Evolutionary conservation across 441 rosid species (phyloP).

Genomic region (Pelargonium australe): DNA sequence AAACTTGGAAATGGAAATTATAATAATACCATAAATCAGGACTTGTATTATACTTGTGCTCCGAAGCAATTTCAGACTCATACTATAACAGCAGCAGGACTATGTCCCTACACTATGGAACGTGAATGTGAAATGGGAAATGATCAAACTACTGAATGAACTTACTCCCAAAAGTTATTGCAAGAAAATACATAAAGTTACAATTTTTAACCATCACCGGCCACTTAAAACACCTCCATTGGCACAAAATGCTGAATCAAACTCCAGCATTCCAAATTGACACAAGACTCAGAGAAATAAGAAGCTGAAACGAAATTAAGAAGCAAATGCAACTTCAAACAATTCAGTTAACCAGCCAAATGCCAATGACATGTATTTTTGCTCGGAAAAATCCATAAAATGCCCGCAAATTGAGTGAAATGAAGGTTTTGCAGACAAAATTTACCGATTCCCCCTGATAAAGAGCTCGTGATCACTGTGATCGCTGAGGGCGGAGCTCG

Average conservation of each 20-base stretch:
- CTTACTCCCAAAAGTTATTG: not conserved
- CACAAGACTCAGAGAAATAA: not conserved
- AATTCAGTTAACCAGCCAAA: not conserved
- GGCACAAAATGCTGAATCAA: not conserved
- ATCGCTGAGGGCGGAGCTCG: constrained; percentile 32
- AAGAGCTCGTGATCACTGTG: constrained; percentile 79
- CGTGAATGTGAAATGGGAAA: not conserved
- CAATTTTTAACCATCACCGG: not conserved
- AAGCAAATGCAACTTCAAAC: not conserved
- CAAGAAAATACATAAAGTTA: not conserved
- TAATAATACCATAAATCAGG: not conserved
- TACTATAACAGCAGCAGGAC: not conserved
- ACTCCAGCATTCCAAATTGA: not conserved
- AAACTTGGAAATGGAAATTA: not conserved
- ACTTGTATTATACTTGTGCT: too few species aligned
- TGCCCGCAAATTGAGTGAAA: not conserved
- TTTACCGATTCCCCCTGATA: constrained; percentile 69
- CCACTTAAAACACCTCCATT: not conserved
- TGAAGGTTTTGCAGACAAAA: not conserved
- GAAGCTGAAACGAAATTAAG: not conserved
- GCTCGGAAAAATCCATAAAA: not conserved
- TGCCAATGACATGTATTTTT: not conserved
- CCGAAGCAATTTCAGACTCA: not conserved
- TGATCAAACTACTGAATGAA: not conserved
- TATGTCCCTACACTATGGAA: not conserved